Evolutionary conservation across 805 yeast species (phyloP).

Genomic region (Yarrowia yakushimensis): DNA sequence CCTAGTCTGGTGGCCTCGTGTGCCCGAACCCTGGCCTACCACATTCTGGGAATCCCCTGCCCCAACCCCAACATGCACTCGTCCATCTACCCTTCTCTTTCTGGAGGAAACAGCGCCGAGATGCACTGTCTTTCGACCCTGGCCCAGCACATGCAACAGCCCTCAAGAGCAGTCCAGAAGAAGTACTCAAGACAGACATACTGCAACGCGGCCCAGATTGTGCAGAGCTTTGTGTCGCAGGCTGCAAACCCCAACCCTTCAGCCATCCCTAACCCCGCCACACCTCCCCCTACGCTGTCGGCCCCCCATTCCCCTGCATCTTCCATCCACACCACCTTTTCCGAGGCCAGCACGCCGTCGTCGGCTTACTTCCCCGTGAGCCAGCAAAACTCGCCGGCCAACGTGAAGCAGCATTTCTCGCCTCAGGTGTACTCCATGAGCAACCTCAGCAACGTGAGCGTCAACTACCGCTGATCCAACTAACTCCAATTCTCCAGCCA

Average conservation of each 20-base stretch:
- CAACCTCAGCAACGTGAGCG: constrained; percentile 6
- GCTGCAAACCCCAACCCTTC: constrained; percentile 1
- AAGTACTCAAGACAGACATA: constrained; percentile 39
- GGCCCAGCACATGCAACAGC: constrained; percentile 38
- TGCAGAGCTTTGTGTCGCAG: constrained; percentile 33
- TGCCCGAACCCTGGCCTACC: constrained; percentile 29
- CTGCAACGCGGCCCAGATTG: constrained; percentile 37
- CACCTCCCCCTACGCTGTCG: constrained; percentile 30
- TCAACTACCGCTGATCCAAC: not conserved
- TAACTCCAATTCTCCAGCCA: not conserved
- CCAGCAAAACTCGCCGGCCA: constrained; percentile 21
- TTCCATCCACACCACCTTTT: constrained; percentile 17
- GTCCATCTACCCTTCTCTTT: not conserved
- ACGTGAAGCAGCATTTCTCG: constrained; percentile 6
- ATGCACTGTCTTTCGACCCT: constrained; percentile 38
- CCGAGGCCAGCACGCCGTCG: constrained; percentile 20
- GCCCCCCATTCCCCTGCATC: constrained; percentile 23
- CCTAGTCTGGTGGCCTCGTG: constrained; percentile 7
- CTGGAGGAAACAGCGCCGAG: constrained; percentile 28
- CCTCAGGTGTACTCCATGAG: constrained; percentile 20
- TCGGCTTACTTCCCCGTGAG: constrained; percentile 13
- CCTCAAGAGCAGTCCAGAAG: constrained; percentile 40
- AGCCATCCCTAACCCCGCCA: constrained; percentile 31
- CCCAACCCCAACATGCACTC: constrained; percentile 27
- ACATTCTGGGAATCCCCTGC: constrained; percentile 28